Base-by-base conservation (phyloP, 1,139 yeast genomes). In the Eremothecium sinecaudum region DNA sequence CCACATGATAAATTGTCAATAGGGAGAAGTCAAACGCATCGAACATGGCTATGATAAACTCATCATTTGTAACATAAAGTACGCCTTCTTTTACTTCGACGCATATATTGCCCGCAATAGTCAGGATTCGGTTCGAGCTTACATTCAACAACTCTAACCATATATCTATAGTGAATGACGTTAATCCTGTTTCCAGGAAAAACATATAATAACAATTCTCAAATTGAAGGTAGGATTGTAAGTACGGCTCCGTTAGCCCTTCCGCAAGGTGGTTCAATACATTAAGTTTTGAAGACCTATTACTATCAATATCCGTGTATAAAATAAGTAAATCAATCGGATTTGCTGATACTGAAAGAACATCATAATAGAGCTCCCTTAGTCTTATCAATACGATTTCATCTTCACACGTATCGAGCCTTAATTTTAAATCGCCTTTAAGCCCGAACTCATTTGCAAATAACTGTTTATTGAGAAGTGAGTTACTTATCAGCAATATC, bases 11-110 rank as follows among this genome's bases (percentile, higher is more conserved):
- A 3, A 43, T 18, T 3, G 20, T 31, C 4, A 42, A 42, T 2
- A 41, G 30, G 16, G 45, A 47, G 34, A 55, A 50, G 11, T 47
- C 51, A 16, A 45, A 48, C 7, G 37, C 43, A n/a, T 52, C 50
- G 29, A 52, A 52, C 10, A 51, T 20, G 1, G 49, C 58, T 5
- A 52, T 30, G 4, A 48, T 42, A 24, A 38, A 51, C 23, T 51
- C 55, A 35, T 53, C 53, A 23, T 52, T 49, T 2, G 57, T 46
- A 4, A 53, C 26, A 34, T 50, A 47, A 15, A 53, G 40, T 10
- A 44, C 46, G 2, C 46, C 43, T 18, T 51, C 54, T 31, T 42
- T 49, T 7, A 55, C 40, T 30, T 53, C 59, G 13, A 55, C 18
- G 33, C 42, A 52, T 6, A 46, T 20, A 22, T 44, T 40, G 5